A percentile compares a stretch with the other conserved stretches of the same genome.
phyloP scores from a whole-genome alignment of 805 yeast species.

The Saccharomycopsis amapae region DNA sequence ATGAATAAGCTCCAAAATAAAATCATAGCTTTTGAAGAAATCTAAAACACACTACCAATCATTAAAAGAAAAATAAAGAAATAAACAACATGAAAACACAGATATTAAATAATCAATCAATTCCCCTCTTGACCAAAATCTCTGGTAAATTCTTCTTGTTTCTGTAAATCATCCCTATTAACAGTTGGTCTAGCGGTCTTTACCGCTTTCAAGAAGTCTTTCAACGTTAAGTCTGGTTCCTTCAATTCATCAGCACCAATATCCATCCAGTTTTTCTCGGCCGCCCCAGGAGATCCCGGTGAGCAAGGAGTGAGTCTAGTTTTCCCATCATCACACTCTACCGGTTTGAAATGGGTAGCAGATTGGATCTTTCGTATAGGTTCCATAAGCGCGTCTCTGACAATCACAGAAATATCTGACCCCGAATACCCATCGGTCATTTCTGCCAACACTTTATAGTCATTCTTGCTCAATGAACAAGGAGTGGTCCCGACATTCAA shows the following conservation, averaged over 20 bases:
- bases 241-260: constrained; percentile 80
- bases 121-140: constrained; percentile 99
- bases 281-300: constrained; percentile 87
- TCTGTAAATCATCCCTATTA: constrained; percentile 70
- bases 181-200: constrained; percentile 93
- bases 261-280: constrained; percentile 91
- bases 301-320: constrained; percentile 82
- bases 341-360: constrained; percentile 87
- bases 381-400: constrained; percentile 95
- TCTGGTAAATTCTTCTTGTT: constrained; percentile 80
- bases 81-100: neutral
- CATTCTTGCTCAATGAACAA: constrained; percentile 64
- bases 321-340: constrained; percentile 33
- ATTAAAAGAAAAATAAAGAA: neutral
- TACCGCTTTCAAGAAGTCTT: constrained; percentile 89
- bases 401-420: constrained; percentile 93
- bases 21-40: neutral
- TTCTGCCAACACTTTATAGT: constrained; percentile 71
- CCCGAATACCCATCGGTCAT: constrained; percentile 98
- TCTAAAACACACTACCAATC: neutral
- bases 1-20: neutral
- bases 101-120: constrained; percentile 31
- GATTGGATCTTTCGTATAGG: constrained; percentile 92
- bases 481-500: constrained; percentile 88
- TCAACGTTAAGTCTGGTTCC: constrained; percentile 84